Conservation (phyloP, 2,329 filamentous ascomycete genomes). For the Pseudomassariella vexata region DNA sequence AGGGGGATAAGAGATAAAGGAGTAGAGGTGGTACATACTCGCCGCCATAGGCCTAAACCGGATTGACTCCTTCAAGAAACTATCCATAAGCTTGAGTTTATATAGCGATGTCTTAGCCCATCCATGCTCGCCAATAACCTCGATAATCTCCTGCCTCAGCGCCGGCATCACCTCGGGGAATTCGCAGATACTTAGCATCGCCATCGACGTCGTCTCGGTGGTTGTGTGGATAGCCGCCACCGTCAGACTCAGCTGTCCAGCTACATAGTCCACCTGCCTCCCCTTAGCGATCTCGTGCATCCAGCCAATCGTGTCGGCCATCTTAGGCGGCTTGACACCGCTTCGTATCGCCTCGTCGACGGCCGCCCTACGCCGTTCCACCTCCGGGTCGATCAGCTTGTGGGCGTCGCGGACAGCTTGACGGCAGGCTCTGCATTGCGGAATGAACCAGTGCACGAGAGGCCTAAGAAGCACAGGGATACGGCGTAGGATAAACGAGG, state of each 20-base stretch:
- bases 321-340: slow-evolving; percentile 23
- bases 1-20: slow-evolving; percentile 4
- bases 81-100: slow-evolving; percentile 32
- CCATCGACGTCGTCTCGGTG: slow-evolving; percentile 27
- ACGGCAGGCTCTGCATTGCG: slow-evolving; percentile 31
- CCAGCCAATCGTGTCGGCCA: slow-evolving; percentile 36
- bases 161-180: slow-evolving; percentile 36
- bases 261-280: slow-evolving; percentile 22
- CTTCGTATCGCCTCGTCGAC: slow-evolving; percentile 17
- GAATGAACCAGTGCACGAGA: slow-evolving; percentile 38
- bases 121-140: slow-evolving; percentile 21
- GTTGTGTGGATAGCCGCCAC: slow-evolving; percentile 37
- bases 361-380: slow-evolving; percentile 19
- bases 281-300: slow-evolving; percentile 31
- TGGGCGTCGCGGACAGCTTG: slow-evolving; percentile 28
- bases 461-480: slow-evolving; percentile 33
- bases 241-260: slow-evolving; percentile 28
- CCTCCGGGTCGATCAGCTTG: slow-evolving; percentile 26
- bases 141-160: slow-evolving; percentile 37
- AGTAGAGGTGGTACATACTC: no score
- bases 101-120: slow-evolving; percentile 26
- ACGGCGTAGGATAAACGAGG: slow-evolving; percentile 29
- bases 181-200: slow-evolving; percentile 37
- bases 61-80: slow-evolving; percentile 34
- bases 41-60: slow-evolving; percentile 20